These are phyloP conservation scores for Mucor mucedo DNA, from an alignment of 371 early-diverging fungal genomes.

Conservation along the genomic window DNA sequence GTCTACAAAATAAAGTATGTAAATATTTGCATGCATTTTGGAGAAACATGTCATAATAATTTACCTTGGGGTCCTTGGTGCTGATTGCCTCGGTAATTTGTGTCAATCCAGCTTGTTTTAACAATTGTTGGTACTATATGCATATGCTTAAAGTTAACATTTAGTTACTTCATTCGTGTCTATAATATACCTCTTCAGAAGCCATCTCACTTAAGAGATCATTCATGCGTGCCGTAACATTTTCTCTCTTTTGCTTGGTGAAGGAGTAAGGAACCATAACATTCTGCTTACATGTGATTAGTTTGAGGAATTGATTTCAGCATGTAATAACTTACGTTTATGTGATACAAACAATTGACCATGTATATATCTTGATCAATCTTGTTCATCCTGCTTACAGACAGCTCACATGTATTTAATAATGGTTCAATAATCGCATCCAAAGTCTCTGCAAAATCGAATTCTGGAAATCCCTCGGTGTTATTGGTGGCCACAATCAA, in stretches of 20 bases:
- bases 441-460: constrained; percentile 68
- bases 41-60: neutral
- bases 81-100: constrained; percentile 40
- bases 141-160: no score
- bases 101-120: constrained; percentile 54
- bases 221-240: constrained; percentile 32
- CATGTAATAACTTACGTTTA: constrained; percentile 55
- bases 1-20: constrained; percentile 38
- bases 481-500: constrained; percentile 52
- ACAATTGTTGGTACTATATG: constrained; percentile 35
- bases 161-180: no score
- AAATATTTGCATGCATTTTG: neutral
- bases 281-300: constrained; percentile 1
- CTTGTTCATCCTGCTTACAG: constrained; percentile 54
- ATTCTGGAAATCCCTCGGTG: constrained; percentile 45
- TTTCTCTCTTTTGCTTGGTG: constrained; percentile 40
- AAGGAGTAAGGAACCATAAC: constrained; percentile 41
- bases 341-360: constrained; percentile 75
- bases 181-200: constrained; percentile 42
- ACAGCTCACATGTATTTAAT: constrained; percentile 71
- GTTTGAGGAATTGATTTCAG: neutral
- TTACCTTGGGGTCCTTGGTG: constrained; percentile 46
- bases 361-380: constrained; percentile 75
- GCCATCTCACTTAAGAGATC: constrained; percentile 40
- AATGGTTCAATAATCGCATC: constrained; percentile 77